These are phyloP conservation scores for Berkeleyomyces rouxiae DNA, from an alignment of 2,329 filamentous ascomycete species.

Conservation along the genomic window DNA sequence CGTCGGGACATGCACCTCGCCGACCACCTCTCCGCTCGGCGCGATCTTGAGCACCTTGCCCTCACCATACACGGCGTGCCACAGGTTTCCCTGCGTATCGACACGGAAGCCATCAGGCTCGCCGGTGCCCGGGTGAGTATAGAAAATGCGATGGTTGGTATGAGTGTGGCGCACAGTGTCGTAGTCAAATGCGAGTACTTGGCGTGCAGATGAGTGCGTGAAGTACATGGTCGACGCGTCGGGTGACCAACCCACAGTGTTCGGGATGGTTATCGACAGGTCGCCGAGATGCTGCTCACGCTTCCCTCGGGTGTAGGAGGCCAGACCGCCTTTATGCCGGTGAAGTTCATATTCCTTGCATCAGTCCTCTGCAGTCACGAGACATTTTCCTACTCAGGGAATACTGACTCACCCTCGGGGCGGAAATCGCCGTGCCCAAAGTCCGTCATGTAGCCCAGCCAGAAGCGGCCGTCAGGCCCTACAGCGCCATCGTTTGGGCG, in stretches of 20 bases:
- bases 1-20: constrained; percentile 61
- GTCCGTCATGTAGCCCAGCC: constrained; percentile 78
- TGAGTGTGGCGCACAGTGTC: constrained; percentile 44
- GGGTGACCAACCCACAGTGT: constrained; percentile 66
- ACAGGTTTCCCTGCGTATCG: constrained; percentile 71
- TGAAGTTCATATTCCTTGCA: neutral
- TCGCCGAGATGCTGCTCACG: constrained; percentile 42
- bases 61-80: constrained; percentile 75
- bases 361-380: neutral
- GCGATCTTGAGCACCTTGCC: constrained; percentile 58
- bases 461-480: constrained; percentile 67
- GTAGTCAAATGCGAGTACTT: constrained; percentile 63
- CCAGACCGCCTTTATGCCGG: constrained; percentile 44
- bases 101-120: constrained; percentile 74
- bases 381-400: neutral
- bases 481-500: constrained; percentile 69
- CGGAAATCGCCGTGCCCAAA: constrained; percentile 39
- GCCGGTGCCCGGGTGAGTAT: constrained; percentile 44
- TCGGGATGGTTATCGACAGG: constrained; percentile 70
- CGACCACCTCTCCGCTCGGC: constrained; percentile 51
- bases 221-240: constrained; percentile 63
- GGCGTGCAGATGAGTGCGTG: constrained; percentile 56
- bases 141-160: constrained; percentile 55
- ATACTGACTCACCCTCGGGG: constrained; percentile 34
- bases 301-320: constrained; percentile 44